These are phyloP conservation scores for Fagopyrum esculentum DNA, from an alignment of 148 eudicot genomes.

Conservation along the genomic window DNA sequence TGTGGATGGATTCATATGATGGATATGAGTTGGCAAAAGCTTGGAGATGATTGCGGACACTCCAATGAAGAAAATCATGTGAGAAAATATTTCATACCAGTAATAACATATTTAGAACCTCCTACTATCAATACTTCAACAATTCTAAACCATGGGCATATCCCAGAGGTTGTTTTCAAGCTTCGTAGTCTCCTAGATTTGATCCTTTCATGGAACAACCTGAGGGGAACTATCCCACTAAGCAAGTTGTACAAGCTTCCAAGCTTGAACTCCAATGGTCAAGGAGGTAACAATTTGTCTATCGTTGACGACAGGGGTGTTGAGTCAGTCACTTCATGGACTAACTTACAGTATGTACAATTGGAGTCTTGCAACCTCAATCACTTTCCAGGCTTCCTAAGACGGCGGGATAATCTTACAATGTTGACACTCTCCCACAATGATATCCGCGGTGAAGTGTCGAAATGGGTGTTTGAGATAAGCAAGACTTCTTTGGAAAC, in stretches of 20 bases:
- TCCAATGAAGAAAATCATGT: too few species aligned
- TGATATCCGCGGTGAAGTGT: background rate
- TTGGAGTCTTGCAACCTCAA: constrained; percentile 20
- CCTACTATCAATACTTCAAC: too few species aligned
- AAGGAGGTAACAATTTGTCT: constrained; percentile 13
- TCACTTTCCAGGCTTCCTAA: constrained; percentile 14
- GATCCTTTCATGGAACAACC: constrained; percentile 8
- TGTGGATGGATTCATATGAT: too few species aligned
- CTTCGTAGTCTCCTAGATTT: background rate
- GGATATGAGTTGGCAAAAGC: too few species aligned
- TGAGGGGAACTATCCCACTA: constrained; percentile 15
- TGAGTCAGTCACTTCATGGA: background rate
- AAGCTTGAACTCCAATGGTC: background rate
- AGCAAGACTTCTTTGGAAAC: background rate
- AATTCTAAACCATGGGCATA: background rate
- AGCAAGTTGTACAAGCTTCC: constrained; percentile 12
- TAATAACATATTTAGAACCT: too few species aligned
- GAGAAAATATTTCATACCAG: too few species aligned
- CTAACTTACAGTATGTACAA: background rate
- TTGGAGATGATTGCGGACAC: too few species aligned
- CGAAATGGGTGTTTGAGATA: background rate
- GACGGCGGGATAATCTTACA: background rate
- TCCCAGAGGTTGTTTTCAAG: constrained; percentile 7
- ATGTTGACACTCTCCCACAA: constrained; percentile 13
- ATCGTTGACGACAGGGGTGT: background rate